Evolutionary conservation across 495 filamentous ascomycete genomes (phyloP), one percentile per base, ranked within the genome.

Genomic region (Glonium stellatum): DNA sequence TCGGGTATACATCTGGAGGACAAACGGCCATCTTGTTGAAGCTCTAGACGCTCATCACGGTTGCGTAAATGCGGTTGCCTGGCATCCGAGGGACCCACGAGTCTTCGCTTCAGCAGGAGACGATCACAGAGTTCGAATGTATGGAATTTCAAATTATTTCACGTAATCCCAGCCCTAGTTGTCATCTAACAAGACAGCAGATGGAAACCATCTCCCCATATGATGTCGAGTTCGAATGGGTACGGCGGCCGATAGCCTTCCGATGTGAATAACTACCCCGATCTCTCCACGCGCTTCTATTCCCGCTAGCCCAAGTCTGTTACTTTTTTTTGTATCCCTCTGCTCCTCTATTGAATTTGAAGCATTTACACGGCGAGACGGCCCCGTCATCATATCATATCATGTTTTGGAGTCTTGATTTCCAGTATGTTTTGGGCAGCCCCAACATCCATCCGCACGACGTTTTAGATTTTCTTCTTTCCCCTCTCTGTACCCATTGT

Each of bases 101-200:
- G 86, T 96, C 80, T 95, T 96, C 72, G 93, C 91, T 8, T 89
- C 90, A 11, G 91, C 88, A 59, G 92, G 93, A 4, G 93, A 98
- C 70, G 93, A 98, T 67, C 74, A 76, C 44, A 84, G 82, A 67
- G 85, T 97, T 55, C 84, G 88, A 71, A 95, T 98, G 92, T 96
- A 79, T 18, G 55, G 27, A 27, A 34, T 18, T 36, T 27, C 36
- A 15, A 5, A 34, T 25, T 47, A n/a, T 21, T 57, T 25, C 55
- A 19, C 21, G 23, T 55, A 18, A 21, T 36, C 21, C n/a, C 3
- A 19, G 25, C 13, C 8, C 12, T n/a, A 12, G 10, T n/a, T 15
- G 12, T 5, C 19, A 18, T 18, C 31, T 37, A 18, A 55, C 48
- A 31, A 51, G 22, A 13, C 23, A 1, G 19, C 48, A 51, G 52